Conservation (phyloP, 2,329 filamentous ascomycete species). For the Harringtonia lauricola region DNA sequence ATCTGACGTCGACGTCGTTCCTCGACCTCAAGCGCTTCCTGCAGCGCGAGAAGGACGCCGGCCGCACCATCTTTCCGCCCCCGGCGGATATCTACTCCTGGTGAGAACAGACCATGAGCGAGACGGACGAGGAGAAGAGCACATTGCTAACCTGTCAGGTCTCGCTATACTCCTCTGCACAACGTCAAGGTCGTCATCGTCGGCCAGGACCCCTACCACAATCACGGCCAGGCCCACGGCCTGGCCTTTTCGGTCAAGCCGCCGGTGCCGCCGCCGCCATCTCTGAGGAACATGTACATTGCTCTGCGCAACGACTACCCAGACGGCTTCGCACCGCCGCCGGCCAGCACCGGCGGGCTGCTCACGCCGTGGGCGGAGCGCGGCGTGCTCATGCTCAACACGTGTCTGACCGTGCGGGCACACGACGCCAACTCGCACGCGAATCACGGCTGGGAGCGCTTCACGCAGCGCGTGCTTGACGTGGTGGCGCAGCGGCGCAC, state of each 20-base stretch:
- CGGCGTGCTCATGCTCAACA: slow-evolving; percentile 88
- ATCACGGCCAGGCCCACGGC: slow-evolving; percentile 88
- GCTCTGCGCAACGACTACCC: slow-evolving; percentile 84
- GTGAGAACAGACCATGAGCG: slow-evolving; percentile 34
- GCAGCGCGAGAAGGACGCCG: slow-evolving; percentile 60
- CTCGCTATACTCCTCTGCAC: slow-evolving; percentile 79
- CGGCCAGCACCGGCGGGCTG: slow-evolving; percentile 68
- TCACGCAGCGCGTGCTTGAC: slow-evolving; percentile 89
- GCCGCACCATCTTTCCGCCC: slow-evolving; percentile 78
- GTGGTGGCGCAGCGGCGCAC: slow-evolving; percentile 67
- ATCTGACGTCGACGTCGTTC: slow-evolving; percentile 69
- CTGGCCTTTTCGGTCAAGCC: slow-evolving; percentile 91
- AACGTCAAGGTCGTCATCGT: slow-evolving; percentile 87
- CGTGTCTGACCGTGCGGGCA: slow-evolving; percentile 84
- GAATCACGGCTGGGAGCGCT: slow-evolving; percentile 80
- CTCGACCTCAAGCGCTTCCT: slow-evolving; percentile 82
- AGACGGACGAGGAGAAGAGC: not conserved
- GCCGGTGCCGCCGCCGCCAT: slow-evolving; percentile 79
- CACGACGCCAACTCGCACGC: slow-evolving; percentile 81
- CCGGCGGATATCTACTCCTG: slow-evolving; percentile 88
- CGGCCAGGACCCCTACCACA: slow-evolving; percentile 96
- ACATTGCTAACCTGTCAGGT: slow-evolving; percentile 46
- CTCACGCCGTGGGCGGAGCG: slow-evolving; percentile 90
- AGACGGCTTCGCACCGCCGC: slow-evolving; percentile 59
- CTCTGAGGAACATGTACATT: slow-evolving; percentile 87